Percentiles rank a stretch among this genome's conserved stretches.
These are phyloP conservation scores for Russula vinacea DNA, from an alignment of 768 basidiomycete species.

Conservation along the genomic window DNA sequence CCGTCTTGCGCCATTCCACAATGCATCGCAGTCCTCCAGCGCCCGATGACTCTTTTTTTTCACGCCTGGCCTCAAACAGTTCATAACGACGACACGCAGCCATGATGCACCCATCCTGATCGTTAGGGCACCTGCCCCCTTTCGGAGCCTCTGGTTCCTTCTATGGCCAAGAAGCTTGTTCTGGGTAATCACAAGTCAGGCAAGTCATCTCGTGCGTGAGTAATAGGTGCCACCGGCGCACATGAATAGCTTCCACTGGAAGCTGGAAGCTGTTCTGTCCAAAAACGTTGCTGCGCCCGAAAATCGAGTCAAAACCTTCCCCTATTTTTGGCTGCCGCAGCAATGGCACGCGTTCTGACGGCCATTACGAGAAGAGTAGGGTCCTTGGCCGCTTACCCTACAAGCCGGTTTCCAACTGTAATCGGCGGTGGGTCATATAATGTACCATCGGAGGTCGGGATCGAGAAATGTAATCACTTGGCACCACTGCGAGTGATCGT, in stretches of 20 bases:
- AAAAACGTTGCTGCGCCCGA: conserved; percentile 18
- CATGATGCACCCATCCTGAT: conserved; percentile 13
- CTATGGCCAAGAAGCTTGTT: background rate
- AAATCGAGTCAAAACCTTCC: conserved; percentile 13
- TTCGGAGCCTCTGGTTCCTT: conserved; percentile 9
- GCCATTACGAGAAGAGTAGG: conserved; percentile 14
- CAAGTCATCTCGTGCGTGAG: conserved; percentile 12
- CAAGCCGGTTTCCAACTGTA: conserved; percentile 15
- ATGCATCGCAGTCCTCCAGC: background rate
- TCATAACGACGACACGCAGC: conserved; percentile 19
- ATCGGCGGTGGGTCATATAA: conserved; percentile 1
- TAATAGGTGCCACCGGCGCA: conserved; percentile 8
- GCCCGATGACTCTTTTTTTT: conserved; percentile 9
- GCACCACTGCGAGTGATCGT: conserved; percentile 21
- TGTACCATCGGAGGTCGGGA: conserved; percentile 2
- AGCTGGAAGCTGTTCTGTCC: conserved; percentile 10
- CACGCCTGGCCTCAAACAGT: background rate
- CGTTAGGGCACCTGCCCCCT: conserved; percentile 13
- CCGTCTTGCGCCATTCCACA: conserved; percentile 17
- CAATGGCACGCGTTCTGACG: conserved; percentile 5
- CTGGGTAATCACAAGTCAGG: conserved; percentile 2
- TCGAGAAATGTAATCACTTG: conserved; percentile 19
- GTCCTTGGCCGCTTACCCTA: conserved; percentile 3
- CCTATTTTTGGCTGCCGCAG: conserved; percentile 10
- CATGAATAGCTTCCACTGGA: conserved; percentile 17